Percentiles rank a stretch among this genome's conserved stretches.
Evolutionary conservation across 2,329 filamentous ascomycete genomes (phyloP).

Genomic region (Talaromyces sp.): DNA sequence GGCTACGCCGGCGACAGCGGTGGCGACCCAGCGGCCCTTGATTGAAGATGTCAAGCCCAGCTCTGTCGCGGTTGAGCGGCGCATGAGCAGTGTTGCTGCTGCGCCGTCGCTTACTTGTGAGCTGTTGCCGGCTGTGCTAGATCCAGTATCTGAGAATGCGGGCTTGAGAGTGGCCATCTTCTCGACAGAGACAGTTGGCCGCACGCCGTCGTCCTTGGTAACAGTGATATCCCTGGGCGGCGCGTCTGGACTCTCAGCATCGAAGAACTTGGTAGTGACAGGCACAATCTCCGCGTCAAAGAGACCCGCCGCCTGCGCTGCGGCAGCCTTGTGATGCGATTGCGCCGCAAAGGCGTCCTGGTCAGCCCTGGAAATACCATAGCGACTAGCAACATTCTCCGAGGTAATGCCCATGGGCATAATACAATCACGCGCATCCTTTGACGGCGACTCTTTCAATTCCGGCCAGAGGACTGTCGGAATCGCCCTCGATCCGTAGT

Average conservation of each 20-base stretch:
- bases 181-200: constrained; percentile 61
- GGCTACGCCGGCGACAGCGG: constrained; percentile 67
- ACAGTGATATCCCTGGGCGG: constrained; percentile 58
- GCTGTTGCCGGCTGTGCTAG: constrained; percentile 78
- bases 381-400: constrained; percentile 79
- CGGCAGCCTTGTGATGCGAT: constrained; percentile 66
- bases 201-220: constrained; percentile 74
- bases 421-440: constrained; percentile 76
- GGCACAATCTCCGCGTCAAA: constrained; percentile 78
- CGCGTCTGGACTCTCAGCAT: constrained; percentile 57
- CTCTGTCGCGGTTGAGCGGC: constrained; percentile 68
- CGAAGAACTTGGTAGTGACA: constrained; percentile 64
- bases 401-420: constrained; percentile 91
- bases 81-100: constrained; percentile 76
- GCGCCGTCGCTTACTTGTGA: constrained; percentile 86
- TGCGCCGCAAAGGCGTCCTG: constrained; percentile 77
- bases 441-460: constrained; percentile 56
- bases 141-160: constrained; percentile 69
- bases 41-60: constrained; percentile 65
- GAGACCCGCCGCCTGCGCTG: constrained; percentile 60
- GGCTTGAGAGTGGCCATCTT: constrained; percentile 75
- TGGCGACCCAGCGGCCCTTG: constrained; percentile 76
- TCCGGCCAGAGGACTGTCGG: constrained; percentile 74
- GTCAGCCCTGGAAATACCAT: constrained; percentile 65
- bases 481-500: constrained; percentile 81